These are phyloP conservation scores for Chimonanthus praecox DNA, from an alignment of 164 flowering plant species.

Conservation along the genomic window DNA sequence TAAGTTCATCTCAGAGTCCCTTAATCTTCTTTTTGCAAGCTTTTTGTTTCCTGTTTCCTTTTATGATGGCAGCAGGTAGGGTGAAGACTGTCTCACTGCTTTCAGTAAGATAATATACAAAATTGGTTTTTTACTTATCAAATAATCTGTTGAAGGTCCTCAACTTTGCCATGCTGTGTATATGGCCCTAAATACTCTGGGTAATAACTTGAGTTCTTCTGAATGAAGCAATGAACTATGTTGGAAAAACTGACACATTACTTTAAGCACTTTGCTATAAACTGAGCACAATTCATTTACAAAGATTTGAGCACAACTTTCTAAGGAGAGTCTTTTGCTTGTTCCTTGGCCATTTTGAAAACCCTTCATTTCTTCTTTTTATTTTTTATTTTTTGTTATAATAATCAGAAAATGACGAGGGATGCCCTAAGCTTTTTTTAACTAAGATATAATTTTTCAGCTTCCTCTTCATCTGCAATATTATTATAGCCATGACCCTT, in stretches of 20 bases:
- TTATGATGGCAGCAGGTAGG: too few species aligned
- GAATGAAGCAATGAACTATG: too few species aligned
- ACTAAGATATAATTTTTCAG: too few species aligned
- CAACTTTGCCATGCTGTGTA: background rate
- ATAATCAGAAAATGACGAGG: too few species aligned
- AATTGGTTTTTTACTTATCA: background rate
- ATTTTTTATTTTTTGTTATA: background rate
- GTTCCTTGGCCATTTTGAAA: background rate
- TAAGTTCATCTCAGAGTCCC: slow-evolving; percentile 23
- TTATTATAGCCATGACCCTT: too few species aligned
- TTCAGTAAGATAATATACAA: too few species aligned
- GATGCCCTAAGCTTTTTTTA: too few species aligned
- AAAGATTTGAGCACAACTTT: background rate
- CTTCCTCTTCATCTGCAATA: too few species aligned
- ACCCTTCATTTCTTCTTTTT: background rate
- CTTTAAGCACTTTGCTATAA: too few species aligned
- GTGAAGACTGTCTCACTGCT: background rate
- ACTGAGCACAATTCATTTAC: background rate
- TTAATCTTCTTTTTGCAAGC: slow-evolving; percentile 1
- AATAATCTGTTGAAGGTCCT: background rate
- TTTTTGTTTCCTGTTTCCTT: background rate
- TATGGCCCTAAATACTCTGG: background rate
- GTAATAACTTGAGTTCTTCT: background rate
- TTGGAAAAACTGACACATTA: background rate
- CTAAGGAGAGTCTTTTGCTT: background rate